Evolutionary conservation across 176 grass and related monocot genomes (phyloP).

Genomic region (Oryza coarctata): DNA sequence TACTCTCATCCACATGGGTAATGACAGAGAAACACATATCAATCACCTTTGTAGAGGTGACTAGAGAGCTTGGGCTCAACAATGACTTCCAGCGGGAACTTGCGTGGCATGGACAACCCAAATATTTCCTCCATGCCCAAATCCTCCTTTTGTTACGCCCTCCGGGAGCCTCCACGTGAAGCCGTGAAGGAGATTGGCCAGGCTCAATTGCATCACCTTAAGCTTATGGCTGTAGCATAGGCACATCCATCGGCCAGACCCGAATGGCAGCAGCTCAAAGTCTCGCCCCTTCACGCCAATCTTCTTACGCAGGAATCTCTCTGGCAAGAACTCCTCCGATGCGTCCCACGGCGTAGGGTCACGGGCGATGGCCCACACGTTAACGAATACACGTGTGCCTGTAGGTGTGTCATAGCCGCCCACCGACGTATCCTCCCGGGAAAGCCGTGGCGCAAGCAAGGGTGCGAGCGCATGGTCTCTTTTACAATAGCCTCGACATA

Average conservation of each 20-base stretch:
- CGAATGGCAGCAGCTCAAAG: conserved; percentile 62
- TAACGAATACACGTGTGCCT: conserved; percentile 42
- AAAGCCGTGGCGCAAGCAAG: conserved; percentile 39
- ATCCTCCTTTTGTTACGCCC: conserved; percentile 34
- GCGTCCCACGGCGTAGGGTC: conserved; percentile 50
- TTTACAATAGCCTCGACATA: conserved; percentile 56
- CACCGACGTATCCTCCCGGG: conserved; percentile 36
- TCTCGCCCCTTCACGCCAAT: conserved; percentile 58
- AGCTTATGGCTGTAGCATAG: conserved; percentile 50
- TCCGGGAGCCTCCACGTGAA: conserved; percentile 52
- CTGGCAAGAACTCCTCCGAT: conserved; percentile 51
- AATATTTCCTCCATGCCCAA: conserved; percentile 59
- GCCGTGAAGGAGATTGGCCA: conserved; percentile 60
- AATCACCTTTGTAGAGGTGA: conserved; percentile 32
- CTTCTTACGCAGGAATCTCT: conserved; percentile 37
- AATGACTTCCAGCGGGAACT: conserved; percentile 20
- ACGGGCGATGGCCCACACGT: conserved; percentile 48
- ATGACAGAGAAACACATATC: neutral
- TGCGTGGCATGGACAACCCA: conserved; percentile 39
- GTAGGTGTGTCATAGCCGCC: conserved; percentile 46
- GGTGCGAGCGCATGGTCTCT: conserved; percentile 68
- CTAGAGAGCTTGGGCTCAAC: conserved; percentile 35
- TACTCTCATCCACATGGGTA: too few relatives aligned
- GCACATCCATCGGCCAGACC: conserved; percentile 61
- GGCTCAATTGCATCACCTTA: conserved; percentile 50